These are phyloP conservation scores for Trifolium subterraneum DNA, from an alignment of 306 rosid species.

Conservation along the genomic window DNA sequence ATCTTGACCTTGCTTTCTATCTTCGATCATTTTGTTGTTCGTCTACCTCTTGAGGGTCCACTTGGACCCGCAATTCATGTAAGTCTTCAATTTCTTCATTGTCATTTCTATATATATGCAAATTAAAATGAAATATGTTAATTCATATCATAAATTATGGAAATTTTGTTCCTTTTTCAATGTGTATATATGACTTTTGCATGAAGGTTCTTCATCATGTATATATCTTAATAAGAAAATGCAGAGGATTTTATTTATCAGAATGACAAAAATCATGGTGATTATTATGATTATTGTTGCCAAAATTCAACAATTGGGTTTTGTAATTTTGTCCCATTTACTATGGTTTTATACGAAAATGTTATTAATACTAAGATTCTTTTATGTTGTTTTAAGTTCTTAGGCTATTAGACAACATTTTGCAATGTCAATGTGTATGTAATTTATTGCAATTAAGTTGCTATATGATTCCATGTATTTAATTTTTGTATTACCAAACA, in stretches of 20 bases:
- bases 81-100: constrained; percentile 1
- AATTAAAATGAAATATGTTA: background rate
- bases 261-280: too few relatives aligned
- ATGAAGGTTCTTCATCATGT: background rate
- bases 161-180: background rate
- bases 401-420: background rate
- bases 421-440: too few relatives aligned
- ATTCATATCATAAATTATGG: background rate
- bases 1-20: background rate
- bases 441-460: too few relatives aligned
- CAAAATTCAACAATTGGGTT: background rate
- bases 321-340: background rate
- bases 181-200: background rate
- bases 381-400: background rate
- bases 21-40: constrained; percentile 3
- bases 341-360: background rate
- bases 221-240: background rate
- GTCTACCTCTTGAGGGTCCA: constrained; percentile 12
- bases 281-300: background rate
- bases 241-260: background rate
- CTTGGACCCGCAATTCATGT: constrained; percentile 24
- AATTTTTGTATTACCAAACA: too few relatives aligned
- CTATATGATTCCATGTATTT: too few relatives aligned
- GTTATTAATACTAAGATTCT: too few relatives aligned
- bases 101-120: background rate